phyloP scores from a whole-genome alignment of 306 rosid species.

The Nissolia schottii region DNA sequence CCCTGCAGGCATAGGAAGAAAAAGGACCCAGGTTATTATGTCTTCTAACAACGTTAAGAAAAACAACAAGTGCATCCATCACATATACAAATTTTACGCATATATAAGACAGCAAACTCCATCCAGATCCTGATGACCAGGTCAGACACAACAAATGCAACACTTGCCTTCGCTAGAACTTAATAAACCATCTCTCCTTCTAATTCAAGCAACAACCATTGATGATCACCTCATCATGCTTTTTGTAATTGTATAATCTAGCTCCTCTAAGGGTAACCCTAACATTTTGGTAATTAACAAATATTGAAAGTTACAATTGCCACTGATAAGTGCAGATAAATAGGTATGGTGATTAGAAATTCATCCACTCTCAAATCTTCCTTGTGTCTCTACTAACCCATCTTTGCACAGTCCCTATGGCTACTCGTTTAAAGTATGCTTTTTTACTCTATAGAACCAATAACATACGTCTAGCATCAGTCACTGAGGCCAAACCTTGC shows the following conservation, averaged over 20 bases:
- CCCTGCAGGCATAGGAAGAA: conserved; percentile 46
- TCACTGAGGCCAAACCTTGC: neutral
- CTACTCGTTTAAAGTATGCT: conserved; percentile 1
- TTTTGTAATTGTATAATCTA: too few species aligned
- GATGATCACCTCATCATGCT: too few species aligned
- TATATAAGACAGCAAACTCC: neutral
- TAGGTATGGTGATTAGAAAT: too few species aligned
- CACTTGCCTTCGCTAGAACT: neutral
- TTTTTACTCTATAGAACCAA: neutral
- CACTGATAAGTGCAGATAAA: too few species aligned
- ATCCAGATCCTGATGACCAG: neutral
- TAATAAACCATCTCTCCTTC: neutral
- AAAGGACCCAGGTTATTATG: neutral
- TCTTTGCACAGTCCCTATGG: neutral
- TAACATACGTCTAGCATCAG: conserved; percentile 4
- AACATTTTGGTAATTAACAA: too few species aligned
- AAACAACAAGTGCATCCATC: neutral
- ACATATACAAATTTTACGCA: neutral
- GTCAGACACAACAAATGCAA: neutral
- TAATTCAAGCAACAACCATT: too few species aligned
- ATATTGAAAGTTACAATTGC: too few species aligned
- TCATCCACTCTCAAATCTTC: too few species aligned
- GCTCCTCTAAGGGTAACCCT: too few species aligned
- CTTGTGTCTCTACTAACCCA: too few species aligned
- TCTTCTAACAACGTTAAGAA: neutral